A percentile compares a stretch with the other conserved stretches of the same genome.
Conservation (phyloP, 345 rosid species). For the Reutealis trisperma region DNA sequence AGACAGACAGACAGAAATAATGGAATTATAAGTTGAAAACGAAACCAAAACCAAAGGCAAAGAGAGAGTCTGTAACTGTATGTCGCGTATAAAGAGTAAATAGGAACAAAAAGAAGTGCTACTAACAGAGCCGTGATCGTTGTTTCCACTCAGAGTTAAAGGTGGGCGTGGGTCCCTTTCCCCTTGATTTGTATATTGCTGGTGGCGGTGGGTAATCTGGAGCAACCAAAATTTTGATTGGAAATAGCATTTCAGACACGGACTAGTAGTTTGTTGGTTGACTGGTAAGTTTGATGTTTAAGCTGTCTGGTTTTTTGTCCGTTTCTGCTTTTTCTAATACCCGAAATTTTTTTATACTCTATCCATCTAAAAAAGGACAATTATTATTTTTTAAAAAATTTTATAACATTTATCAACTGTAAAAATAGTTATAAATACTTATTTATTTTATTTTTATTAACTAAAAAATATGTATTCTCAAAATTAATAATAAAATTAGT, state of each 20-base stretch:
- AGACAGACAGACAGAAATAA: background rate
- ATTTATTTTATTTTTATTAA: too few relatives aligned
- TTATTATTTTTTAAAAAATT: too few relatives aligned
- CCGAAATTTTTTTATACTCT: too few relatives aligned
- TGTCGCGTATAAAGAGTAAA: background rate
- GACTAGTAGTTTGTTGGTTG: conserved; percentile 25
- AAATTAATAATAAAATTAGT: too few relatives aligned
- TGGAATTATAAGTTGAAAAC: background rate
- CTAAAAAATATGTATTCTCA: too few relatives aligned
- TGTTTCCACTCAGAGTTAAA: background rate
- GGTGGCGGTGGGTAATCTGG: background rate
- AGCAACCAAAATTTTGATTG: background rate
- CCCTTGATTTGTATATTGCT: too few relatives aligned
- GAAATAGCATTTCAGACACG: background rate
- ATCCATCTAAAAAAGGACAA: too few relatives aligned
- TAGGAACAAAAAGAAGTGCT: background rate
- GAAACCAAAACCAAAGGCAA: background rate
- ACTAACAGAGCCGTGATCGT: background rate
- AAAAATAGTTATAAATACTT: too few relatives aligned
- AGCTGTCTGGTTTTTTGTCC: background rate
- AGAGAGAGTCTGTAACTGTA: background rate
- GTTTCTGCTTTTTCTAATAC: too few relatives aligned
- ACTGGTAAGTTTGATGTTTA: conserved; percentile 1
- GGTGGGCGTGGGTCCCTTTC: too few relatives aligned
- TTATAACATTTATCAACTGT: too few relatives aligned